Conservation (phyloP, 441 rosid genomes). For the Bocquillonia castaneifolia region DNA sequence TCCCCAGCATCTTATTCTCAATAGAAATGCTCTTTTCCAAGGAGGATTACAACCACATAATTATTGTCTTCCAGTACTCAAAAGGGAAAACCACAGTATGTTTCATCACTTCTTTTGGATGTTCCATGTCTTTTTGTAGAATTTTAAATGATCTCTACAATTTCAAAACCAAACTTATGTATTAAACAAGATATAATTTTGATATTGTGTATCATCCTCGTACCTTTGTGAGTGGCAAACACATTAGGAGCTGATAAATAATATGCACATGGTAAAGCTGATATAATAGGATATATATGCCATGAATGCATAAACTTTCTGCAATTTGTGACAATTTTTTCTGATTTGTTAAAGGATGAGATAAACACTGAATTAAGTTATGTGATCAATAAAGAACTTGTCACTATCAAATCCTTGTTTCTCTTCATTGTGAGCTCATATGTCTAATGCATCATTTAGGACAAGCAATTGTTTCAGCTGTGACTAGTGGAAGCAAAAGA, state of each 20-base stretch:
- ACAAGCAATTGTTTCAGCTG: slow-evolving; percentile 80
- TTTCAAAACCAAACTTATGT: neutral
- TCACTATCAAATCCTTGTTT: neutral
- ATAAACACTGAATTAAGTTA: neutral
- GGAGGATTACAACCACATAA: slow-evolving; percentile 90
- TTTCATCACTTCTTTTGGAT: slow-evolving; percentile 11
- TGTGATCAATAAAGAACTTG: neutral
- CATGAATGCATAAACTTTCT: neutral
- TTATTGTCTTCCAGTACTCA: slow-evolving; percentile 91
- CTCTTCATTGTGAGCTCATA: neutral
- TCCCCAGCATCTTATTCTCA: slow-evolving; percentile 89
- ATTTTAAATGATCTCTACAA: neutral
- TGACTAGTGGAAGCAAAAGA: slow-evolving; percentile 79
- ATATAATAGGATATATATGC: neutral
- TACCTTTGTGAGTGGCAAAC: neutral
- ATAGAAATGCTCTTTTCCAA: slow-evolving; percentile 72
- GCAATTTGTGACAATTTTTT: too few relatives aligned
- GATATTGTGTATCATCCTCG: neutral
- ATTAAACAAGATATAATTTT: neutral
- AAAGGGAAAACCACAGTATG: slow-evolving; percentile 83
- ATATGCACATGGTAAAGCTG: neutral
- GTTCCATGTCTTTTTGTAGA: too few relatives aligned
- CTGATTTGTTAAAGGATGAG: too few relatives aligned
- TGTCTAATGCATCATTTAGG: slow-evolving; percentile 37
- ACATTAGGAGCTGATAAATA: neutral